Base-by-base conservation (phyloP, 2,329 filamentous ascomycete species). In the Hysterium pulicare region DNA sequence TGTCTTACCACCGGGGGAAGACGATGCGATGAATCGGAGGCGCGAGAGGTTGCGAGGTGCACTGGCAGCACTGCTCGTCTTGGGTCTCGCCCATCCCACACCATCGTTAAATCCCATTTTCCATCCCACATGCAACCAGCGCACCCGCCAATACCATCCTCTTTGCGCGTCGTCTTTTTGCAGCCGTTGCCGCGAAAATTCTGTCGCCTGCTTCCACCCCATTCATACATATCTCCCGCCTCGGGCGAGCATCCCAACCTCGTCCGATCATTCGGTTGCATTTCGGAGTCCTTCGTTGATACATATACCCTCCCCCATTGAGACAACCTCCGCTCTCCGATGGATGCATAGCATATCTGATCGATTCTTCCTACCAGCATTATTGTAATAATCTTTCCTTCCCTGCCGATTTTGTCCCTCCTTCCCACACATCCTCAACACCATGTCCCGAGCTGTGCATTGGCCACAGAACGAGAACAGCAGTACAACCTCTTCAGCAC, bases 391-490 rank as follows among this genome's bases (percentile, higher is more conserved):
- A 10, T 42, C 34, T 41, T n/a, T 26, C 30, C 38, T 42, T 41
- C 44, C 47, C 41, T 41, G 38, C 22, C 33, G 38, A 33, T 50
- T 49, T 44, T 44, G 46, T 40, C 19, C 41, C 21, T 46, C 49
- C 46, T 55, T 49, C 43, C 41, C 52, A 49, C 48, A 51, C 47
- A 13, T 31, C 15, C 24, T 8, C 24, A 32, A 41, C 32, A 55
- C 34, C 48, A 66, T 66, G 63, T 53, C 63, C 33, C 61, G 52
- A 22, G 57, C 51, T 44, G 51, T 55, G 40, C 58, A 64, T 43
- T 62, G 59, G 58, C 53, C 55, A 38, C 58, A 58, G 43, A 60
- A 61, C n/a, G 62, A 59, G 45, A 50, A 59, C 44, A 62, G 57
- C 48, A 43, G 28, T 40, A 46, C 45, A 35, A 58, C 55, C 40